Evolutionary conservation across 352 stramenopile species (phyloP).

Genomic region (Globisporangium paddicum): DNA sequence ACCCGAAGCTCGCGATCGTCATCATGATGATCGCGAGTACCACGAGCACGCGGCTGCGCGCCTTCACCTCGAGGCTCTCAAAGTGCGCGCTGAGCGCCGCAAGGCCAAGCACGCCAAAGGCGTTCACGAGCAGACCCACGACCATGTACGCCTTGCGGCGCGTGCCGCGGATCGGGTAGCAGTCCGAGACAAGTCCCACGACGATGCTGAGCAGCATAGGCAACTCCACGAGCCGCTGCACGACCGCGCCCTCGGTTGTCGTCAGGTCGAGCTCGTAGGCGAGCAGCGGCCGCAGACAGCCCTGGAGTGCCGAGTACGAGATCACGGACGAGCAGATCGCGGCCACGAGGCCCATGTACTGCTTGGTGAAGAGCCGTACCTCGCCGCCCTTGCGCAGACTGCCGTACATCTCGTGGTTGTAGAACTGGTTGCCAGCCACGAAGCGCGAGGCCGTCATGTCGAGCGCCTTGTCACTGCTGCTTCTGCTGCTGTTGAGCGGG

Average conservation of each 20-base stretch:
- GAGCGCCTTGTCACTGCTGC: slow-evolving; percentile 1
- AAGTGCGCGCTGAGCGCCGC: slow-evolving; percentile 20
- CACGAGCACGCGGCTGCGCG: slow-evolving; percentile 7
- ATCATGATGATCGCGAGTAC: slow-evolving; percentile 16
- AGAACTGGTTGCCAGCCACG: slow-evolving; percentile 24
- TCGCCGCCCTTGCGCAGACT: slow-evolving; percentile 35
- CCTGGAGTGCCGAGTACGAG: slow-evolving; percentile 28
- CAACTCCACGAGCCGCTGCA: slow-evolving; percentile 37
- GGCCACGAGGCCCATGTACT: slow-evolving; percentile 31
- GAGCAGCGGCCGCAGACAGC: slow-evolving; percentile 23
- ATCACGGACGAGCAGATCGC: slow-evolving; percentile 41
- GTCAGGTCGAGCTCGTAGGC: slow-evolving; percentile 22
- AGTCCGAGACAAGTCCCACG: slow-evolving; percentile 73
- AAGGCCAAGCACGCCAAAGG: slow-evolving; percentile 23
- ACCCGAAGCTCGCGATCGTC: slow-evolving; percentile 16
- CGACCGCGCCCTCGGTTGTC: slow-evolving; percentile 13
- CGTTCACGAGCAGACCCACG: slow-evolving; percentile 34
- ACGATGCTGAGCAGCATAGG: slow-evolving; percentile 75
- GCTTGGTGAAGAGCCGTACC: slow-evolving; percentile 31
- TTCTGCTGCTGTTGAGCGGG: not conserved
- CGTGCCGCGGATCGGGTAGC: slow-evolving; percentile 70
- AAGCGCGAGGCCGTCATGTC: slow-evolving; percentile 9
- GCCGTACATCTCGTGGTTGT: slow-evolving; percentile 47
- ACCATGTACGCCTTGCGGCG: slow-evolving; percentile 78
- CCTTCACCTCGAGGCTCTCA: slow-evolving; percentile 10